Percentiles rank a stretch among this genome's conserved stretches.
phyloP scores from a whole-genome alignment of 1,139 yeast species.

The Tardiomyces digboiensis region DNA sequence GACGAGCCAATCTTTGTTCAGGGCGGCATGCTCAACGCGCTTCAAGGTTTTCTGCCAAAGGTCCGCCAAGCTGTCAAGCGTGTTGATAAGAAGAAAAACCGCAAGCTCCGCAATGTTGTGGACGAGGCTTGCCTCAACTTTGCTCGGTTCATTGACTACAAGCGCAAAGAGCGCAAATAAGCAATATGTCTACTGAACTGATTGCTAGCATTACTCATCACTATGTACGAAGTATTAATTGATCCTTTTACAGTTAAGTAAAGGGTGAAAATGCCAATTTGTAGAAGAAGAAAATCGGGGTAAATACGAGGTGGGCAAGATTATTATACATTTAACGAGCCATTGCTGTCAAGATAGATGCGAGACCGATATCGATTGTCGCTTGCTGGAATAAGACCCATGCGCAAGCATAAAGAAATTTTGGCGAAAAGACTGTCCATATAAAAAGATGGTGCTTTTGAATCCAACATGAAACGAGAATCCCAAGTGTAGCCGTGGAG shows the following conservation, averaged over 20 bases:
- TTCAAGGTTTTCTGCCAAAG: conserved; percentile 38
- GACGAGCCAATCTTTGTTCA: conserved; percentile 60
- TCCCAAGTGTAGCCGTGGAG: conserved; percentile 43
- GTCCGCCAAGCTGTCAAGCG: conserved; percentile 46
- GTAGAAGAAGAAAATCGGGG: too few relatives aligned
- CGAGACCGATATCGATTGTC: conserved; percentile 13
- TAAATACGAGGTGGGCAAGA: too few relatives aligned
- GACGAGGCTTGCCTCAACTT: conserved; percentile 63
- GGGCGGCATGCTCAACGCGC: conserved; percentile 36
- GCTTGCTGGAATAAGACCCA: conserved; percentile 43
- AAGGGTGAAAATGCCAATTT: too few relatives aligned
- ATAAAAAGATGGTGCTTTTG: conserved; percentile 82
- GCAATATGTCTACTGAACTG: not conserved
- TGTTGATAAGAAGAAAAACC: conserved; percentile 58
- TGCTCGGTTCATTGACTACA: conserved; percentile 70
- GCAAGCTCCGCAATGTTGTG: conserved; percentile 49
- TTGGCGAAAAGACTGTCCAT: conserved; percentile 98
- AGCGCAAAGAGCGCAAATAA: conserved; percentile 32
- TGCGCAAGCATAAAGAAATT: conserved; percentile 65
- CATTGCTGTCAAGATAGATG: conserved; percentile 2
- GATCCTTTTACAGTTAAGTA: too few relatives aligned
- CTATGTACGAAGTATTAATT: too few relatives aligned
- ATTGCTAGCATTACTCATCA: not conserved
- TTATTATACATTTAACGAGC: not conserved
- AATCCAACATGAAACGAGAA: conserved; percentile 60